Base-by-base conservation (phyloP, 2,329 filamentous ascomycete genomes). In the Trichophyton mentagrophytes region DNA sequence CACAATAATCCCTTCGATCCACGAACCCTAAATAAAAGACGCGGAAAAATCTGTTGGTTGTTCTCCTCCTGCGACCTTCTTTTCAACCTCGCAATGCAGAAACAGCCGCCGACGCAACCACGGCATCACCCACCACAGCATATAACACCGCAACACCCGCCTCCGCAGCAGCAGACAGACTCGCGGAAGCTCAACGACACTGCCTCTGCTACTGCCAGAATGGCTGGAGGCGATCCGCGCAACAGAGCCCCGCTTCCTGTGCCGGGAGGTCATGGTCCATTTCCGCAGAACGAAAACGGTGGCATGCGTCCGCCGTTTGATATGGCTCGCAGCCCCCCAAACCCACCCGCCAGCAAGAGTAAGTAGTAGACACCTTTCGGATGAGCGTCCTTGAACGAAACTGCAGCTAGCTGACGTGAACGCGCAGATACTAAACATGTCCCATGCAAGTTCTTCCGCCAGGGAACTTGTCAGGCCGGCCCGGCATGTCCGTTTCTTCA, bases 361-460 rank as follows among this genome's bases (percentile, higher is more conserved):
- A 67, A 64, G 62, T 68, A 64, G 62, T 68, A 42, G 58, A 38
- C 33, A 13, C 25, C 60, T 46, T 20, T 58, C n/a, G 25, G 51
- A 49, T 59, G 40, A 11, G 3, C 33, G 9, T 2, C 40, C n/a
- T 22, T 8, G 33, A 22, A 30, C 17, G 15, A 27, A 25, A 15
- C 42, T 22, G 58, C 17, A 15, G 57, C 57, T 59, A 49, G 27
- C 57, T 49, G 33, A 27, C 30, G 17, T 33, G 30, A 59, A 17
- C 25, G 36, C 42, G 13, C 42, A 96, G 92, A 96, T 75, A 96
- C 93, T 17, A 88, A 91, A 64, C 93, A 97, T 78, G 93, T 99
- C 51, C 93, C 93, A 44, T 99, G 93, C 87, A 97, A 97, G 81
- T 99, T 99, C 87, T 99, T 93, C 76, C 86, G 90, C 60, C 90